Evolutionary conservation across 176 grass and related monocot genomes (phyloP).

Genomic region (Phyllostachys edulis): DNA sequence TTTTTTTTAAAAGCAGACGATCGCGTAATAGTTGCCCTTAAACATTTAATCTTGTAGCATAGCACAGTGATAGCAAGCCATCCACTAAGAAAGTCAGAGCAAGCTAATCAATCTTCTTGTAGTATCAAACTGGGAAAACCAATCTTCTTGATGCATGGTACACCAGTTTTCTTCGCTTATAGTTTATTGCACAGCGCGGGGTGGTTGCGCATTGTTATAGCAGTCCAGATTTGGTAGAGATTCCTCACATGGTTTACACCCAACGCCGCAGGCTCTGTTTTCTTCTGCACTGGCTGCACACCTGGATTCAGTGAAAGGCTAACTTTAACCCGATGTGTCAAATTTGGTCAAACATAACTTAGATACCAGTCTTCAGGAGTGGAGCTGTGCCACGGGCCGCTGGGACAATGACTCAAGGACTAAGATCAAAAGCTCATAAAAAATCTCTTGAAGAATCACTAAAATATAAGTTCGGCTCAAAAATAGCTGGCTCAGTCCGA

Average conservation of each 20-base stretch:
- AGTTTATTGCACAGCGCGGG: not conserved
- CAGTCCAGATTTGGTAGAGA: slow-evolving; percentile 16
- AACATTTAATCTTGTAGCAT: not conserved
- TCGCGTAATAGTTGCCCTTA: too few species aligned
- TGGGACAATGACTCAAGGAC: too few species aligned
- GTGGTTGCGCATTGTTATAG: not conserved
- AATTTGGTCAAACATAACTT: not conserved
- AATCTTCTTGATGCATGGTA: not conserved
- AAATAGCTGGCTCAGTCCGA: too few species aligned
- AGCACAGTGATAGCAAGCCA: not conserved
- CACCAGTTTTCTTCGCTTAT: not conserved
- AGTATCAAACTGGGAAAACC: not conserved
- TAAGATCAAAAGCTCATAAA: too few species aligned
- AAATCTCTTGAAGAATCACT: too few species aligned
- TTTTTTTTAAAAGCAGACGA: too few species aligned
- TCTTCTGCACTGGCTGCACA: not conserved
- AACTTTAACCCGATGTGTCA: not conserved
- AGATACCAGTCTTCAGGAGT: not conserved
- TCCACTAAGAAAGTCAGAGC: not conserved
- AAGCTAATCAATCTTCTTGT: not conserved
- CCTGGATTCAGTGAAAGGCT: not conserved
- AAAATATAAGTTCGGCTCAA: too few species aligned
- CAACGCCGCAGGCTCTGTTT: not conserved
- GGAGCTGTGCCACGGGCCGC: too few species aligned
- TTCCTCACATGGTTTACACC: slow-evolving; percentile 19